phyloP scores from a whole-genome alignment of 441 rosid genomes.

The Breynia disticha region DNA sequence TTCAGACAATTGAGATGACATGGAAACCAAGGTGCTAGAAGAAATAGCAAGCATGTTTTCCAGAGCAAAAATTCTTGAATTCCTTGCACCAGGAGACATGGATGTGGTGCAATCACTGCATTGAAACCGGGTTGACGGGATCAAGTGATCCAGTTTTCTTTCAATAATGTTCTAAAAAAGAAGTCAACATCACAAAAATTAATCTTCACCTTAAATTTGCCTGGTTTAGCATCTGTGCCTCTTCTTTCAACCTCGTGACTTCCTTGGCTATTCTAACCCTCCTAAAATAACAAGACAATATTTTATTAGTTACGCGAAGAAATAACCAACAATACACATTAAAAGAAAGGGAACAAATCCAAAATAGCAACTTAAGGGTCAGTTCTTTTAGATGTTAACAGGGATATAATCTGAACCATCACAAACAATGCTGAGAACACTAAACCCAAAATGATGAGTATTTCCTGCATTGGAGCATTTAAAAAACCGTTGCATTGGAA shows the following conservation, averaged over 20 bases:
- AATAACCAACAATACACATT: too few relatives aligned
- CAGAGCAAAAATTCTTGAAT: constrained; percentile 86
- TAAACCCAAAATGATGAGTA: neutral
- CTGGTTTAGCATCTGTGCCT: constrained; percentile 47
- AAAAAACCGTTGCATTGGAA: neutral
- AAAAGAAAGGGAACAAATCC: too few relatives aligned
- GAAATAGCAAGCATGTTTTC: constrained; percentile 94
- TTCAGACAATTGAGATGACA: constrained; percentile 97
- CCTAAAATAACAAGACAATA: constrained; percentile 34
- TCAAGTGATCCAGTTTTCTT: neutral
- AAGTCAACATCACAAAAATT: constrained; percentile 7
- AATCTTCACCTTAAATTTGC: constrained; percentile 45
- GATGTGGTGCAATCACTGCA: constrained; percentile 48
- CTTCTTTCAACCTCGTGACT: constrained; percentile 75
- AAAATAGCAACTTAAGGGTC: too few relatives aligned
- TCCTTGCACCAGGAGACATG: constrained; percentile 97
- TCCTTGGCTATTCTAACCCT: constrained; percentile 89
- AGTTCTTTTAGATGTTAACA: neutral
- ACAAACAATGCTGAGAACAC: neutral
- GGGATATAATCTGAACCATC: neutral
- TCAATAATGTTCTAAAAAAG: neutral
- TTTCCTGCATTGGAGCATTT: neutral
- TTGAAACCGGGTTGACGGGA: constrained; percentile 11
- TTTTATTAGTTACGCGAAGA: constrained; percentile 7
- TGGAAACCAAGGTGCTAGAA: constrained; percentile 76